phyloP scores from a whole-genome alignment of 345 rosid species.

The Salix dunnii region DNA sequence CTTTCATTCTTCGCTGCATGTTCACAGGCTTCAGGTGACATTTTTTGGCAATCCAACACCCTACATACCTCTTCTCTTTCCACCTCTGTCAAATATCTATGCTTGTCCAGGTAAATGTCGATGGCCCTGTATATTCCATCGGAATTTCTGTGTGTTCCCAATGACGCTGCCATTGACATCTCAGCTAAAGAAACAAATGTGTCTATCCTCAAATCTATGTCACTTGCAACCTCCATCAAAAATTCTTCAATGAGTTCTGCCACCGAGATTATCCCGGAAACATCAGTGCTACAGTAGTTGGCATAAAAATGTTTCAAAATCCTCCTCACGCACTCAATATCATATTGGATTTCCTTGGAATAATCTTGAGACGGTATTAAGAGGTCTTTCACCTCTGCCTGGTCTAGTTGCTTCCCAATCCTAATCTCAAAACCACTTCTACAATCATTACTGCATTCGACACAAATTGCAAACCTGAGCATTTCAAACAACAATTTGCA shows the following conservation, averaged over 20 bases:
- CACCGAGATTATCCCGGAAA: conserved; percentile 35
- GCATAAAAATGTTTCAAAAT: conserved; percentile 54
- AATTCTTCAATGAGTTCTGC: conserved; percentile 72
- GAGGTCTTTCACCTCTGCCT: conserved; percentile 57
- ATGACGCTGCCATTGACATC: conserved; percentile 44
- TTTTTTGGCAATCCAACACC: conserved; percentile 57
- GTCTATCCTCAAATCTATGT: conserved; percentile 43
- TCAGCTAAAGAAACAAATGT: conserved; percentile 54
- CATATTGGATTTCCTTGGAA: conserved; percentile 48
- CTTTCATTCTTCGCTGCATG: conserved; percentile 58
- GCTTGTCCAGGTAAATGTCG: conserved; percentile 64
- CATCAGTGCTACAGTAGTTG: conserved; percentile 27
- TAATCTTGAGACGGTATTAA: conserved; percentile 47
- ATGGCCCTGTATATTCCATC: conserved; percentile 74
- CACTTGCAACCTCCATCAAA: conserved; percentile 52
- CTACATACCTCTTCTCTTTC: conserved; percentile 67
- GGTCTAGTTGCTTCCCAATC: conserved; percentile 71
- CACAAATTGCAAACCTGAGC: conserved; percentile 42
- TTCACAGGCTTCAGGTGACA: conserved; percentile 62
- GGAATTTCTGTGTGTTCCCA: conserved; percentile 39
- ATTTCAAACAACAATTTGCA: conserved; percentile 53
- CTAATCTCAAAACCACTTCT: conserved; percentile 61
- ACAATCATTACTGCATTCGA: conserved; percentile 54
- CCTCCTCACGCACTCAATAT: conserved; percentile 54
- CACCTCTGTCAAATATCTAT: conserved; percentile 45